A percentile compares a stretch with the other conserved stretches of the same genome.
phyloP scores from a whole-genome alignment of 495 filamentous ascomycete species.

The Pseudevernia furfuracea region DNA sequence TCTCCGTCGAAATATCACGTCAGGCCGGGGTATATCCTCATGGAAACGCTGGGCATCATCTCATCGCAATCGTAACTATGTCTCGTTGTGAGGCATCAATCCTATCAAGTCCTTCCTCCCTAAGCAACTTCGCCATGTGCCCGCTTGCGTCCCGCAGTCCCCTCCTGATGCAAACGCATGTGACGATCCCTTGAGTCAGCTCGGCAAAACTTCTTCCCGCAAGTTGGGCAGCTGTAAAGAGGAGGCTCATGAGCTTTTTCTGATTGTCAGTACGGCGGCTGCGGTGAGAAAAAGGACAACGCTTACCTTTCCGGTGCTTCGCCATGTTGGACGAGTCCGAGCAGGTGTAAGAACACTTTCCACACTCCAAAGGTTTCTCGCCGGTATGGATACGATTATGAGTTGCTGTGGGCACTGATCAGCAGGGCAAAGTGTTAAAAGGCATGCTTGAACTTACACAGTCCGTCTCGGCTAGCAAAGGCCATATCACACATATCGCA shows the following conservation, averaged over 20 bases:
- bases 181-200: constrained; percentile 21
- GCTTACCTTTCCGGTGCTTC: constrained; percentile 23
- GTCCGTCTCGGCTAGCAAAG: constrained; percentile 44
- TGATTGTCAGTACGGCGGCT: not conserved
- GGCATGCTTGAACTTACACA: constrained; percentile 19
- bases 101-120: not conserved
- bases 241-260: constrained; percentile 18
- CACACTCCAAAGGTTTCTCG: constrained; percentile 45
- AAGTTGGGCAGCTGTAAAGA: constrained; percentile 13
- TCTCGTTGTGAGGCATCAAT: not conserved
- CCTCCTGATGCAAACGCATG: constrained; percentile 8
- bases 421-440: not conserved
- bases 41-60: not conserved
- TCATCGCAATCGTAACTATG: not conserved
- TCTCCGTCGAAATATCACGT: not conserved
- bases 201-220: constrained; percentile 19
- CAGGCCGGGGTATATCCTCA: not conserved
- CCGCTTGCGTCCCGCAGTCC: constrained; percentile 7
- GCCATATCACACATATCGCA: constrained; percentile 41
- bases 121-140: not conserved
- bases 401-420: constrained; percentile 33
- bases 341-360: constrained; percentile 19
- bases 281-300: not conserved
- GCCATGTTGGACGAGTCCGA: constrained; percentile 24
- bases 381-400: constrained; percentile 46